Evolutionary conservation across 345 rosid genomes (phyloP), one percentile per base, ranked within the genome.

Genomic region (Aurinia saxatilis): DNA sequence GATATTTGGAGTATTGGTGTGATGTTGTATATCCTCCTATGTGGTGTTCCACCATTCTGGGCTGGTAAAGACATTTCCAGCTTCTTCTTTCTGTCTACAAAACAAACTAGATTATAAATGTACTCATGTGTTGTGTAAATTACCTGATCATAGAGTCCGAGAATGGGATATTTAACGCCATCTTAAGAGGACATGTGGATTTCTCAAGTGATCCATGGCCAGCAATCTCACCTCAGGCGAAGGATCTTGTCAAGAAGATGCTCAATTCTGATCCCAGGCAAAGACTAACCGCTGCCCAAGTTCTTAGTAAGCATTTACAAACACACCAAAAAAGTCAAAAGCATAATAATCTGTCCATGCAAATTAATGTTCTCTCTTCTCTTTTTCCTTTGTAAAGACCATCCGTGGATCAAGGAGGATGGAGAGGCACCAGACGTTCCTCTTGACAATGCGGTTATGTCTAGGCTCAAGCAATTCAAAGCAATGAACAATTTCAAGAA

Each of bases 361-460:
- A 1, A 37, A 46, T 23, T 45, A 47, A 58, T 37, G 7, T 42
- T 9, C 27, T 7, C 23, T 31, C 13, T 2, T 39, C 1, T 60
- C 8, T 29, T 16, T 48, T 9, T 4, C 42, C 25, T 30, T 19
- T 67, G 39, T 31, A 13, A 65, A 84, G 91, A 70, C 40, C 91
- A 84, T 72, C 82, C 91, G 62, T 84, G 91, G 91, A 84, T 84
- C 53, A 79, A 84, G 79, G 91, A 79, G 75, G 91, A 80, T 64
- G 91, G 91, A 72, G 91, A 84, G 34, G 91, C 91, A 57, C 91
- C 91, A 47, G 91, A 84, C 66, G 82, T 81, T 77, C 91, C 91
- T 75, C 91, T 84, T 46, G 88, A 84, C 73, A 82, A 82, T 54
- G 87, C 87, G n/a, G 91, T 84, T 27, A 61, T 84, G 79, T 67